Percentiles rank a stretch among this genome's conserved stretches.
Conservation (phyloP, 2,329 filamentous ascomycete species). For the Chrysosporium queenslandicum region DNA sequence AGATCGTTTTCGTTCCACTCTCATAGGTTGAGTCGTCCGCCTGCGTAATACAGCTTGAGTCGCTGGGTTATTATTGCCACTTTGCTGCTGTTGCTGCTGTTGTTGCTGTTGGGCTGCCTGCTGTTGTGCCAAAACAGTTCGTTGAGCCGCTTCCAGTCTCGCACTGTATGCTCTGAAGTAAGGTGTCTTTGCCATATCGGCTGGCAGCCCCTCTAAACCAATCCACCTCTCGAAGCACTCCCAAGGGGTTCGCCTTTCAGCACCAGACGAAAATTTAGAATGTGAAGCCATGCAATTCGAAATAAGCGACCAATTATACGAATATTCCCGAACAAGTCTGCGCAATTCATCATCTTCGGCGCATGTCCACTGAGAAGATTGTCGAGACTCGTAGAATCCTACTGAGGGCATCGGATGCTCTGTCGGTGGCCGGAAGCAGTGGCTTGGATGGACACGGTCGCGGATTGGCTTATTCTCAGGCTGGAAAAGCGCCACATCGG, state of each 20-base stretch:
- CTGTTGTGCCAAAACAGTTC: slow-evolving; percentile 49
- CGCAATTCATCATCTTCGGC: slow-evolving; percentile 85
- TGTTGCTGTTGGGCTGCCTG: slow-evolving; percentile 42
- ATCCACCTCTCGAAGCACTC: slow-evolving; percentile 98
- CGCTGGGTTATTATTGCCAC: slow-evolving; percentile 36
- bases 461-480: slow-evolving; percentile 81
- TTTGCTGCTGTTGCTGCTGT: slow-evolving; percentile 37
- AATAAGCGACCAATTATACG: slow-evolving; percentile 96
- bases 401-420: slow-evolving; percentile 85
- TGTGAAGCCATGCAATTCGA: slow-evolving; percentile 65
- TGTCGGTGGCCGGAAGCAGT: slow-evolving; percentile 85
- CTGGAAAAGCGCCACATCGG: slow-evolving; percentile 75
- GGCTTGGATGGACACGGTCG: slow-evolving; percentile 78
- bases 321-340: slow-evolving; percentile 76
- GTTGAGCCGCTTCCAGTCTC: slow-evolving; percentile 53
- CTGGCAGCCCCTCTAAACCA: slow-evolving; percentile 75
- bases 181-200: slow-evolving; percentile 88
- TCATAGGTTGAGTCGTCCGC: slow-evolving; percentile 63
- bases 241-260: slow-evolving; percentile 88
- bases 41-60: slow-evolving; percentile 51
- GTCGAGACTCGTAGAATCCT: slow-evolving; percentile 78
- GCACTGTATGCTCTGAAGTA: slow-evolving; percentile 75
- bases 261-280: slow-evolving; percentile 70
- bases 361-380: slow-evolving; percentile 81
- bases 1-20: slow-evolving; percentile 77